phyloP scores from a whole-genome alignment of 176 grass and related monocot species.

The Carex cristatella region DNA sequence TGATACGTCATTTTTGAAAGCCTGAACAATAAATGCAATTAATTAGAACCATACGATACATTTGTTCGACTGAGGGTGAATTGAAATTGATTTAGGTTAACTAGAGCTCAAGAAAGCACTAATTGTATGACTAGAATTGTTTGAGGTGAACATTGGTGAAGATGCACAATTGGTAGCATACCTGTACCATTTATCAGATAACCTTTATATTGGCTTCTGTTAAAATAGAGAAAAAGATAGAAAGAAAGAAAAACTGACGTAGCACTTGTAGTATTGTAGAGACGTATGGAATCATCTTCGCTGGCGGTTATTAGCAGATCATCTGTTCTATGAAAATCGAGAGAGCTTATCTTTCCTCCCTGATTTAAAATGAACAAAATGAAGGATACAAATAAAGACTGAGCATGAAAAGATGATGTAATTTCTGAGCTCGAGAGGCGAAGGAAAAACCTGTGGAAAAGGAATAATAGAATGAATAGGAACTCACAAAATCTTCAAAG shows the following conservation, averaged over 20 bases:
- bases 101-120: background rate
- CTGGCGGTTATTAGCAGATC: conserved; percentile 81
- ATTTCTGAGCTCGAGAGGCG: background rate
- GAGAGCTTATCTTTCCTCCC: conserved; percentile 82
- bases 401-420: background rate
- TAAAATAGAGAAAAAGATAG: background rate
- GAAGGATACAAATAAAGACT: background rate
- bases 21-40: conserved; percentile 37
- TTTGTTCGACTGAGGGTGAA: background rate
- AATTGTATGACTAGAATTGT: background rate
- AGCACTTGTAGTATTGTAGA: conserved; percentile 75
- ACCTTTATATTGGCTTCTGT: background rate
- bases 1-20: conserved; percentile 91
- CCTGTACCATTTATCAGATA: background rate
- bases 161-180: background rate
- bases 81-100: background rate
- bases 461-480: background rate
- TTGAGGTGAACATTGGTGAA: background rate
- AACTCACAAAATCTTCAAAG: conserved; percentile 72
- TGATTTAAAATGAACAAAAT: conserved; percentile 23
- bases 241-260: conserved; percentile 36
- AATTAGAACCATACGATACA: background rate
- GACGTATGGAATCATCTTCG: conserved; percentile 84
- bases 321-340: conserved; percentile 92
- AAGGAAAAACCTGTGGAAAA: background rate